Conservation (phyloP, 768 basidiomycete species). For the Pisolithus sp. region DNA sequence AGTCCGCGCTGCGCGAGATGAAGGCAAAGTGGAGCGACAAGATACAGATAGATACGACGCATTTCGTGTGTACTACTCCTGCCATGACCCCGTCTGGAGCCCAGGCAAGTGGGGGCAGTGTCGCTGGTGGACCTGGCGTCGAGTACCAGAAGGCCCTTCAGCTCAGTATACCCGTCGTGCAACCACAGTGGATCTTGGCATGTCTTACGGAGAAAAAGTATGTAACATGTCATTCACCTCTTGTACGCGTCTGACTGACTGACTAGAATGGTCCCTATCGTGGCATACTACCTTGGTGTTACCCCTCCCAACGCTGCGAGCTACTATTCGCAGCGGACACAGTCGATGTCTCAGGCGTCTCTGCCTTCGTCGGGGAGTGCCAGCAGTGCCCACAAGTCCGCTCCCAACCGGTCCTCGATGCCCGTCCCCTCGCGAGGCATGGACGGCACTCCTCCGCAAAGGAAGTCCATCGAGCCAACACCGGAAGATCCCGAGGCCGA, state of each 20-base stretch:
- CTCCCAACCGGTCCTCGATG: constrained; percentile 60
- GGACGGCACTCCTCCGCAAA: constrained; percentile 36
- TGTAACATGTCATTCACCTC: constrained; percentile 17
- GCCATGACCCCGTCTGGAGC: constrained; percentile 58
- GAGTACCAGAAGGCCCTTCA: constrained; percentile 95
- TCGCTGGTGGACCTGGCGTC: constrained; percentile 60
- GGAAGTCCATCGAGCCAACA: constrained; percentile 42
- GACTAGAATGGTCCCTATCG: constrained; percentile 79
- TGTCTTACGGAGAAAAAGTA: constrained; percentile 83
- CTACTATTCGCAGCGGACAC: constrained; percentile 42
- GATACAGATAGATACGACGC: constrained; percentile 96
- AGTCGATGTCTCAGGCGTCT: constrained; percentile 71
- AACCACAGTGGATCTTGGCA: constrained; percentile 91
- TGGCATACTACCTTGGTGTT: constrained; percentile 73
- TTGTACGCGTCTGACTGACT: background rate
- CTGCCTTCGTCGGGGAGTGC: constrained; percentile 37
- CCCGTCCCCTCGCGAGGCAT: constrained; percentile 46
- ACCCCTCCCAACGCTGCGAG: constrained; percentile 43
- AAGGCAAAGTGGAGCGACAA: constrained; percentile 84
- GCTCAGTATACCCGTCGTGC: constrained; percentile 89
- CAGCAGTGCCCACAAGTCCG: constrained; percentile 26
- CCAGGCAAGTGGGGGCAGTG: constrained; percentile 44
- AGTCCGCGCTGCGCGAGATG: constrained; percentile 78
- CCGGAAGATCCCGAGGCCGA: constrained; percentile 39
- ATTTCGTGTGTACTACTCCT: constrained; percentile 94